Evolutionary conservation across 2,329 filamentous ascomycete species (phyloP), one percentile per base, ranked within the genome.

Genomic region (Aspergillus proliferans): DNA sequence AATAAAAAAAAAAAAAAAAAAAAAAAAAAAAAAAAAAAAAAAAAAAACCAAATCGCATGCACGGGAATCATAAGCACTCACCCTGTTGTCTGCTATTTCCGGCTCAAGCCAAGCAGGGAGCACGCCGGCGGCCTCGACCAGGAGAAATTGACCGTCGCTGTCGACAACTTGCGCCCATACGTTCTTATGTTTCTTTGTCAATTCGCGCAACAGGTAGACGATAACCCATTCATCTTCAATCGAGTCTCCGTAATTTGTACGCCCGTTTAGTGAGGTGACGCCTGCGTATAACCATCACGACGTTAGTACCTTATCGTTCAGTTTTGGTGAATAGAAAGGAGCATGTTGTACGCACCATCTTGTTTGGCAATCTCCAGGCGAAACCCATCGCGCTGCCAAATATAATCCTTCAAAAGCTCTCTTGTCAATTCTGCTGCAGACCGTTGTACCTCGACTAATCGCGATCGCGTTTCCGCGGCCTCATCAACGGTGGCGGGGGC

Each of bases 151-250:
- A 59, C 94, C 94, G 70, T 97, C 93, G 44, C 84, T 86, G 66
- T 98, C 93, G 51, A 81, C 84, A 3, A 95, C 79, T 44, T 87
- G 84, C 43, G 90, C 80, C 91, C 92, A 98, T 6, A 90, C 75
- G 51, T 86, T 77, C 4, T 82, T 75, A 59, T 87, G 87, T 34
- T 79, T 76, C 58, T 78, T 86, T 58, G 85, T 91, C 58, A 97
- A 72, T 69, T 95, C 86, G 41, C 87, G 83, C 26, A 98, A 76
- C 4, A 97, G 73, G 70, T 91, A 95, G 18, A 97, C 91, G 51
- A 97, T 85, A 5, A 97, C 80, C 94, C 93, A 98, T 73, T 98
- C 94, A 60, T 98, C 93, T 62, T 95, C 92, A 3, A 97, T 84
- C 0, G 90, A 93, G 69, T 98, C 94, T 7, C 92, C 91, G 61